A percentile compares a stretch with the other conserved stretches of the same genome.
Evolutionary conservation across 768 basidiomycete genomes (phyloP).

Genomic region (Boletus barrowsii): DNA sequence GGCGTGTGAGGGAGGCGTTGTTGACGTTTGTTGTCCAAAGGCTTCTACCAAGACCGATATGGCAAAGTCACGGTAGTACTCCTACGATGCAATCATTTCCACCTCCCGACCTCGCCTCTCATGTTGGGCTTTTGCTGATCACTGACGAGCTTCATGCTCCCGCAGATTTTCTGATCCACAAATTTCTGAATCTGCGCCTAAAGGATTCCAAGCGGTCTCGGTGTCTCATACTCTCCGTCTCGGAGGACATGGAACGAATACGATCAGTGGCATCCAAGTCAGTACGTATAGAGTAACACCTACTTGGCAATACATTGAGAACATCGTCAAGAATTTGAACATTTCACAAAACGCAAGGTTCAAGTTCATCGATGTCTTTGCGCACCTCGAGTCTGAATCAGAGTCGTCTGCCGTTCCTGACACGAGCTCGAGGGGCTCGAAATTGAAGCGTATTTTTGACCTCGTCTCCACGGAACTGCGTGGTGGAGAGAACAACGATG

Average conservation of each 20-base stretch:
- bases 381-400: constrained; percentile 29
- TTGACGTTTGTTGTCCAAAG: constrained; percentile 19
- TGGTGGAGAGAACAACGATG: constrained; percentile 2
- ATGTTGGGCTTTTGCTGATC: constrained; percentile 54
- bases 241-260: constrained; percentile 58
- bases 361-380: constrained; percentile 52
- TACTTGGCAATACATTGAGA: constrained; percentile 4
- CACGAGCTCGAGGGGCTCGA: constrained; percentile 4
- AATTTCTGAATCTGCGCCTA: constrained; percentile 47
- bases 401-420: constrained; percentile 9
- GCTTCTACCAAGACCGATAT: constrained; percentile 18
- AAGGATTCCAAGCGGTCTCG: constrained; percentile 40
- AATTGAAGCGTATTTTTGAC: constrained; percentile 37
- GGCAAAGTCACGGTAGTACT: not conserved
- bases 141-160: constrained; percentile 71
- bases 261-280: constrained; percentile 60
- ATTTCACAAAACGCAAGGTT: constrained; percentile 39
- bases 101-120: constrained; percentile 48
- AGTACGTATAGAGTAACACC: constrained; percentile 39
- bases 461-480: constrained; percentile 30
- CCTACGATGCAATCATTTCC: constrained; percentile 42
- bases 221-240: constrained; percentile 55
- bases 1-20: not conserved
- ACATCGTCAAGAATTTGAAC: constrained; percentile 31
- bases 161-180: constrained; percentile 70